Evolutionary conservation across 1,284 basidiomycete species (phyloP).

Genomic region (Naganishia sp.): DNA sequence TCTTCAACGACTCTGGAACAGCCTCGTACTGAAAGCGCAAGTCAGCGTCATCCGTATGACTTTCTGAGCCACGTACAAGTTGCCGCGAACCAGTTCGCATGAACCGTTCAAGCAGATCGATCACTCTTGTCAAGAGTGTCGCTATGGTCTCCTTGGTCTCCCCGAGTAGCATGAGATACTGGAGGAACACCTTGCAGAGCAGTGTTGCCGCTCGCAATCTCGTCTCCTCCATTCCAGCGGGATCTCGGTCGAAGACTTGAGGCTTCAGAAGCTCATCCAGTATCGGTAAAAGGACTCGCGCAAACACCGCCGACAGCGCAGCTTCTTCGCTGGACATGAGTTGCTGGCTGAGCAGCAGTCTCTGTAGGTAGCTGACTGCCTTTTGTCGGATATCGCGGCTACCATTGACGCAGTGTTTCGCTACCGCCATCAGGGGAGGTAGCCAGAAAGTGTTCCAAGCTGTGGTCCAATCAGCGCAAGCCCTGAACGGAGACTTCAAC

Average conservation of each 20-base stretch:
- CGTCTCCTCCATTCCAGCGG: conserved; percentile 84
- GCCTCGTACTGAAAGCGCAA: conserved; percentile 72
- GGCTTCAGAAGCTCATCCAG: conserved; percentile 88
- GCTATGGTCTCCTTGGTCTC: conserved; percentile 63
- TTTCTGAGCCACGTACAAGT: conserved; percentile 65
- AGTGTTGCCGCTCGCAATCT: conserved; percentile 81
- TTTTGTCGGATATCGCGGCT: conserved; percentile 80
- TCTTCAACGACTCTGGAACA: conserved; percentile 93
- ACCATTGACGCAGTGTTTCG: conserved; percentile 81
- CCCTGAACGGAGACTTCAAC: conserved; percentile 18
- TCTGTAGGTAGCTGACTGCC: conserved; percentile 81
- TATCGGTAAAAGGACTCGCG: conserved; percentile 85
- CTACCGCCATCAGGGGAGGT: conserved; percentile 74
- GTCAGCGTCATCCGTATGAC: conserved; percentile 9
- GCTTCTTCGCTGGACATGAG: conserved; percentile 62
- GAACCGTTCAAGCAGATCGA: conserved; percentile 84
- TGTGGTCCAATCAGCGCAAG: conserved; percentile 46
- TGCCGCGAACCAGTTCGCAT: conserved; percentile 83
- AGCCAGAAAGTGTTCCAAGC: conserved; percentile 82
- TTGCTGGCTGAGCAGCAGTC: conserved; percentile 79
- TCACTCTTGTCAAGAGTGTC: conserved; percentile 83
- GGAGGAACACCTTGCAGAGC: conserved; percentile 93
- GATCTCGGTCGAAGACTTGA: conserved; percentile 75
- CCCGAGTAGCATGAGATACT: conserved; percentile 76
- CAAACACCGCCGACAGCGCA: conserved; percentile 81